A percentile compares a stretch with the other conserved stretches of the same genome.
These are phyloP conservation scores for Moesziomyces sp. DNA, from an alignment of 1,284 basidiomycete genomes.

Conservation along the genomic window DNA sequence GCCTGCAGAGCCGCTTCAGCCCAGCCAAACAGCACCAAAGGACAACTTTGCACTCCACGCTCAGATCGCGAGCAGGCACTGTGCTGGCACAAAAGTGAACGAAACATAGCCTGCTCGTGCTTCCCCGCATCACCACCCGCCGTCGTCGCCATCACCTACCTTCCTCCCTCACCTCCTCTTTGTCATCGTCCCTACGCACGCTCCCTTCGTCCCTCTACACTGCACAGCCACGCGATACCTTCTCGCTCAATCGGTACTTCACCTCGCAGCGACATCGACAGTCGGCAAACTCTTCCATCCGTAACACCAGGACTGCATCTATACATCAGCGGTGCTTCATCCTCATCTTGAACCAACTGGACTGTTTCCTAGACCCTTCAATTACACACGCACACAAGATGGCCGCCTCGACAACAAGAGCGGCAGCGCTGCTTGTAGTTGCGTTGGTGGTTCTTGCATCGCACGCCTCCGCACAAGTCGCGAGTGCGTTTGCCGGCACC, in stretches of 20 bases:
- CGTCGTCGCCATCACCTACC: slow-evolving; percentile 5
- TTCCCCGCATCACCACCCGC: slow-evolving; percentile 13
- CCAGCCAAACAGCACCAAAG: slow-evolving; percentile 6
- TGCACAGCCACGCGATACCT: neutral
- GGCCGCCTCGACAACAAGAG: slow-evolving; percentile 12
- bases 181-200: neutral
- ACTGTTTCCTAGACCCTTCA: too few species aligned
- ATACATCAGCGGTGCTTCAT: neutral
- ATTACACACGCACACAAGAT: neutral
- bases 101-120: neutral
- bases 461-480: slow-evolving; percentile 17
- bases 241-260: too few species aligned
- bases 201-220: neutral
- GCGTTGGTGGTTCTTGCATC: slow-evolving; percentile 18
- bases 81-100: neutral
- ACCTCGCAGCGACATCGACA: too few species aligned
- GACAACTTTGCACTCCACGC: neutral
- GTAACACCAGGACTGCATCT: too few species aligned
- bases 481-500: slow-evolving; percentile 34
- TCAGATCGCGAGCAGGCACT: neutral
- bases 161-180: neutral
- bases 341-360: too few species aligned
- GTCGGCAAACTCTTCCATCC: too few species aligned
- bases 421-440: slow-evolving; percentile 12
- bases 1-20: neutral